Conservation (phyloP, 257 asterid genomes). For the Gynochthodes officinalis region DNA sequence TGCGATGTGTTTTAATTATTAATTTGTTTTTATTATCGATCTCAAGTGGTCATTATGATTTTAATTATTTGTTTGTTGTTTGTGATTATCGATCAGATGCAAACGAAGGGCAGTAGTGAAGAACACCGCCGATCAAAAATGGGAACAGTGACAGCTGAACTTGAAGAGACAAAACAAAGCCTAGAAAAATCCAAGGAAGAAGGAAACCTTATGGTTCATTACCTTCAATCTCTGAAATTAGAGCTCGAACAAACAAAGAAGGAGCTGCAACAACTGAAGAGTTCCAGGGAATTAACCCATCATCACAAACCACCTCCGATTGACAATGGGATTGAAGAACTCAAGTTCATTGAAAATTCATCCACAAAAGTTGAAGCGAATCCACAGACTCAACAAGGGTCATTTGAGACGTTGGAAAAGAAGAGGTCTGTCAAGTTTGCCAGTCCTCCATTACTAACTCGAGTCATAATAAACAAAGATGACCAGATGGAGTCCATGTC, state of each 20-base stretch:
- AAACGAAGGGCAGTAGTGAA: slow-evolving; percentile 25
- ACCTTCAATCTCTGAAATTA: slow-evolving; percentile 47
- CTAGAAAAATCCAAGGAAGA: slow-evolving; percentile 57
- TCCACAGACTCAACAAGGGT: slow-evolving; percentile 12
- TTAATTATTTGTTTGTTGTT: background rate
- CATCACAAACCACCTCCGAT: background rate
- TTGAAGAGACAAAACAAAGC: slow-evolving; percentile 52
- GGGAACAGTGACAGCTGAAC: slow-evolving; percentile 37
- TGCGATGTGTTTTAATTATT: too few relatives aligned
- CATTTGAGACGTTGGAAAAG: slow-evolving; percentile 34
- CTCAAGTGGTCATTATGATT: too few relatives aligned
- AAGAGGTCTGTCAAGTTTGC: slow-evolving; percentile 83
- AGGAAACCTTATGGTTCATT: slow-evolving; percentile 48
- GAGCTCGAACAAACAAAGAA: slow-evolving; percentile 65
- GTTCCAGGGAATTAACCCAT: slow-evolving; percentile 24
- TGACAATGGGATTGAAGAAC: slow-evolving; percentile 54
- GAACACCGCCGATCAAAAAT: slow-evolving; percentile 18
- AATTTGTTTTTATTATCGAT: too few relatives aligned
- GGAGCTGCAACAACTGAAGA: slow-evolving; percentile 54
- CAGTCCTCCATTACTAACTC: slow-evolving; percentile 54
- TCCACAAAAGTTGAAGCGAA: slow-evolving; percentile 13
- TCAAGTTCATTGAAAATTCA: slow-evolving; percentile 52
- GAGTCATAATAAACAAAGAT: slow-evolving; percentile 35
- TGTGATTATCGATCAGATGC: slow-evolving; percentile 30
- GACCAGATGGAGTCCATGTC: slow-evolving; percentile 10